Conservation (phyloP, 805 yeast species). For the Ogataea trehaloabstinens region DNA sequence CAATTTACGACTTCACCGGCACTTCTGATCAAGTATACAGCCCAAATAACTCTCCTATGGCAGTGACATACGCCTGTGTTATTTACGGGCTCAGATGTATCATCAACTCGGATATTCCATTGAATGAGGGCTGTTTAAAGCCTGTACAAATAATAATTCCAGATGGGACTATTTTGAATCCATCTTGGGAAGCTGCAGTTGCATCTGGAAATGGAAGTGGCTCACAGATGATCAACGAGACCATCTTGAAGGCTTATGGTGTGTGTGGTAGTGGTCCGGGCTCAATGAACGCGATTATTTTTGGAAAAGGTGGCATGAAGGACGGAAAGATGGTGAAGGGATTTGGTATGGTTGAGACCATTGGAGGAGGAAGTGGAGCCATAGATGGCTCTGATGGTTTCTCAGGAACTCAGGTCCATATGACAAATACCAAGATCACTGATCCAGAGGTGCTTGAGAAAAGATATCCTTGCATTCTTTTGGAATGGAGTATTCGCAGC, state of each 20-base stretch:
- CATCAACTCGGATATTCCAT: conserved; percentile 50
- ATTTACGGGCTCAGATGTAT: conserved; percentile 50
- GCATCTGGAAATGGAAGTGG: conserved; percentile 63
- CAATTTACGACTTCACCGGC: conserved; percentile 51
- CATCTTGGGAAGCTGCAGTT: conserved; percentile 44
- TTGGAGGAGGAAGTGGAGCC: conserved; percentile 56
- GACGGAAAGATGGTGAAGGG: conserved; percentile 48
- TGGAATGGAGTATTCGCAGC: conserved; percentile 41
- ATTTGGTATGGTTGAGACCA: conserved; percentile 54
- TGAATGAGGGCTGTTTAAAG: conserved; percentile 52
- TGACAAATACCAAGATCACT: conserved; percentile 36
- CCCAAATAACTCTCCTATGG: conserved; percentile 53
- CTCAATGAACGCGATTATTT: conserved; percentile 82
- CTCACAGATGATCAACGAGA: conserved; percentile 84
- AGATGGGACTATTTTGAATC: conserved; percentile 35
- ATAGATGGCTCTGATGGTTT: conserved; percentile 43
- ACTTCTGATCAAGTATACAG: conserved; percentile 52
- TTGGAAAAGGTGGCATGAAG: conserved; percentile 49
- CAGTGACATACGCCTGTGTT: conserved; percentile 53
- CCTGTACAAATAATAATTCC: conserved; percentile 31
- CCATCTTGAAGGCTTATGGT: conserved; percentile 72
- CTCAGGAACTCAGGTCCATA: conserved; percentile 48
- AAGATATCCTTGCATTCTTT: conserved; percentile 48
- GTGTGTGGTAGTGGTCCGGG: conserved; percentile 90
- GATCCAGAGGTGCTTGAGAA: conserved; percentile 53